Evolutionary conservation across 1,284 basidiomycete genomes (phyloP), one percentile per base, ranked within the genome.

Genomic region (Leccinum discolor): DNA sequence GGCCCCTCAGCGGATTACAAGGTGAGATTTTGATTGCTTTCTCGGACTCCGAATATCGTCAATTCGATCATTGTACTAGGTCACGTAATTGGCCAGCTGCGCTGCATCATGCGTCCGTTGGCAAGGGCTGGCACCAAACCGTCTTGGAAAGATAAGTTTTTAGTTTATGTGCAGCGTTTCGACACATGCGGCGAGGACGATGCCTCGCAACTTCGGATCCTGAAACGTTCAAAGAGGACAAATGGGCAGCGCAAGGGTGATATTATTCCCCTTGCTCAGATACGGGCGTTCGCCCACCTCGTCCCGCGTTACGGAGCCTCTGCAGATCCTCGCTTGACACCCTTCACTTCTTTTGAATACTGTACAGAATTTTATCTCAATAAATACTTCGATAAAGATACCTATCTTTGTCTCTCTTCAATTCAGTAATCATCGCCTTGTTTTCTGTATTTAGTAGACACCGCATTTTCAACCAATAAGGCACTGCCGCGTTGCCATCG

Each of bases 301-400:
- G 16, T 59, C 21, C 57, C 35, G 4, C 18, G 7, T 40, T 40
- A 40, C 8, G 18, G 35, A 23, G 57, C 57, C 26, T 59, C 59
- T 23, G 57, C 57, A 38, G 57, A 38, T 38, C 11, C 32, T 35
- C 57, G 11, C 16, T 59, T 59, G 11, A 35, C 57, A 21, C 21
- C 29, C 7, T 59, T 59, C 57, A 59, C 21, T 21, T 59, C 57
- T 8, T 59, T 38, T 38, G 57, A 59, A 18, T 38, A 59, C 6
- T 59, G 11, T 35, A 59, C 57, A 14, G 32, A 38, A 5, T 59
- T 59, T 21, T 42, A 60, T 42, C 59, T 60, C 59, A 60, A 60
- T 26, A 59, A 59, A 59, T 59, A 59, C 18, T 59, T 59, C 6
- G 57, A 59, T 38, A 59, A 59, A 23, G 57, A 59, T 12, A 59